These are phyloP conservation scores for Nicotiana tomentosiformis DNA, from an alignment of 257 asterid species.

Conservation along the genomic window DNA sequence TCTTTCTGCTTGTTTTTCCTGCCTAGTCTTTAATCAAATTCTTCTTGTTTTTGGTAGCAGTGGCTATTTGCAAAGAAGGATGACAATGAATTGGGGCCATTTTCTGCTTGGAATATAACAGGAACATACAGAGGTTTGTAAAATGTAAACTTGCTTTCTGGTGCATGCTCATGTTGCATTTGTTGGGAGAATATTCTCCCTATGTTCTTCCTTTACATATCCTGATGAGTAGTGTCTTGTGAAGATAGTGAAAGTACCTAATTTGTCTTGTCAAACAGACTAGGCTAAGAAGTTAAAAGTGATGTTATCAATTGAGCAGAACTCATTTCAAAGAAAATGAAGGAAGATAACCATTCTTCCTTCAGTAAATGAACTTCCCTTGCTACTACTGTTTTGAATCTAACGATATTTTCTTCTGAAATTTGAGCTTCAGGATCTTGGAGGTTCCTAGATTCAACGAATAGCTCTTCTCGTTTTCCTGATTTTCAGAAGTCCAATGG, in stretches of 20 bases:
- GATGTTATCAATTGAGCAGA: not conserved
- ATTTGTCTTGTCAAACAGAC: not conserved
- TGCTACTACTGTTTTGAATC: not conserved
- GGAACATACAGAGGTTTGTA: slow-evolving; percentile 92
- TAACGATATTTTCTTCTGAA: not conserved
- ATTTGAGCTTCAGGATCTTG: slow-evolving; percentile 60
- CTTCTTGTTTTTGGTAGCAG: slow-evolving; percentile 40
- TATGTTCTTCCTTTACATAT: not conserved
- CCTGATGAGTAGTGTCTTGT: not conserved
- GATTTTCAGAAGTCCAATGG: slow-evolving; percentile 79
- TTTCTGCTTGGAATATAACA: slow-evolving; percentile 89
- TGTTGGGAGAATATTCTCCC: slow-evolving; percentile 3
- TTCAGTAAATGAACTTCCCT: not conserved
- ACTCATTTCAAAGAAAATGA: not conserved
- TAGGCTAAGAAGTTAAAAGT: not conserved
- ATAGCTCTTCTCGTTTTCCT: slow-evolving; percentile 70
- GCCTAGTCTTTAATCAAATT: not conserved
- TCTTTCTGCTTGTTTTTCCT: not conserved
- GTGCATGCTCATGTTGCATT: slow-evolving; percentile 1
- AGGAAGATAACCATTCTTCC: not conserved
- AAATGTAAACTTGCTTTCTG: slow-evolving; percentile 15
- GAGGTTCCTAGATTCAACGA: slow-evolving; percentile 66
- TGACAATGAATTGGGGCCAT: slow-evolving; percentile 72
- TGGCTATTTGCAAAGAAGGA: slow-evolving; percentile 84
- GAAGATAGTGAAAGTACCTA: not conserved